Conservation (phyloP, 78 protist species). For the Cavenderia fasciculata region DNA sequence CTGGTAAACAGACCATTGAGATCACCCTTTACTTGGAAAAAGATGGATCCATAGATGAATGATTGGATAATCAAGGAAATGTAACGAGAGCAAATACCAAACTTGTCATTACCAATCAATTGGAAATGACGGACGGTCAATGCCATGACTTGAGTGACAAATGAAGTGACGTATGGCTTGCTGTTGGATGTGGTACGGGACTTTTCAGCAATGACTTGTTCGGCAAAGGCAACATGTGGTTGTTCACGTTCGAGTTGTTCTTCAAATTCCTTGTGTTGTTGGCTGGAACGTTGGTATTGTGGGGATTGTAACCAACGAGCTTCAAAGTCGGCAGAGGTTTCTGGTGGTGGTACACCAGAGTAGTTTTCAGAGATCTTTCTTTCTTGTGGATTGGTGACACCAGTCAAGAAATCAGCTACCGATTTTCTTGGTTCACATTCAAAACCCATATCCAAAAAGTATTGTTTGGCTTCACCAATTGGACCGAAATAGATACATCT, state of each 20-base stretch:
- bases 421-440: slow-evolving; percentile 78
- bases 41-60: slow-evolving; percentile 47
- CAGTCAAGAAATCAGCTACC: slow-evolving; percentile 60
- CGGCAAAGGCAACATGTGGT: slow-evolving; percentile 34
- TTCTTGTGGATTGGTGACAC: slow-evolving; percentile 74
- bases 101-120: slow-evolving; percentile 56
- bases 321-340: slow-evolving; percentile 52
- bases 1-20: slow-evolving; percentile 31
- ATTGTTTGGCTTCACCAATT: slow-evolving; percentile 18
- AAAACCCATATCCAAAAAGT: slow-evolving; percentile 44
- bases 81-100: slow-evolving; percentile 40
- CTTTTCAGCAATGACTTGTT: slow-evolving; percentile 44
- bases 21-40: background rate
- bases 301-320: slow-evolving; percentile 30
- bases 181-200: slow-evolving; percentile 9
- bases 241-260: slow-evolving; percentile 27
- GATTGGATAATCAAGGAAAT: slow-evolving; percentile 38
- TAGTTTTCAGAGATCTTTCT: no score
- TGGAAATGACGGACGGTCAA: slow-evolving; percentile 34
- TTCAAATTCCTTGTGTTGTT: slow-evolving; percentile 10
- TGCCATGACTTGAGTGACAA: slow-evolving; percentile 47
- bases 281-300: background rate
- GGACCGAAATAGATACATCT: slow-evolving; percentile 48
- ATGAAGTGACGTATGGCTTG: slow-evolving; percentile 15
- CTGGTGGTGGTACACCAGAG: no score